Conservation (phyloP, 441 rosid genomes). For the Rhodomyrtus psidioides region DNA sequence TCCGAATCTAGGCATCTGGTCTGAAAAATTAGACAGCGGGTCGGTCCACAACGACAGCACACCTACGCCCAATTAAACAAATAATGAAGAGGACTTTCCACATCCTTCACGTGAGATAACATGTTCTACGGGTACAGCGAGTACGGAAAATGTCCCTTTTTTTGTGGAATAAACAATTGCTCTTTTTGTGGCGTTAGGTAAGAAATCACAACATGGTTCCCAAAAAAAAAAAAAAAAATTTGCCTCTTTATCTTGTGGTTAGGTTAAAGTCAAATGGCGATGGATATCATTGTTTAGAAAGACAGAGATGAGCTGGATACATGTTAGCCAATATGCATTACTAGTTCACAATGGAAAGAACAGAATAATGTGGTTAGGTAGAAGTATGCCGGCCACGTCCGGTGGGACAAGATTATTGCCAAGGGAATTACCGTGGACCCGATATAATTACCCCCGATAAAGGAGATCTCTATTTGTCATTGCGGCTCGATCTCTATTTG, state of each 20-base stretch:
- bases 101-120: not conserved
- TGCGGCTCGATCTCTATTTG: too few relatives aligned
- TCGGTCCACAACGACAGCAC: not conserved
- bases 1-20: not conserved
- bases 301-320: too few relatives aligned
- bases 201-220: not conserved
- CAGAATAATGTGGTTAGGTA: fast-evolving
- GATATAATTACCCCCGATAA: not conserved
- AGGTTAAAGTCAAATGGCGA: too few relatives aligned
- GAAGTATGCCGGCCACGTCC: fast-evolving
- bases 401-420: fast-evolving
- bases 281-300: too few relatives aligned
- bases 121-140: not conserved
- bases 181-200: not conserved
- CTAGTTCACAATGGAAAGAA: fast-evolving
- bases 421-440: not conserved
- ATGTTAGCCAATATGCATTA: not conserved
- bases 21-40: not conserved
- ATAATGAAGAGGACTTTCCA: not conserved
- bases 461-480: too few relatives aligned
- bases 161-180: not conserved
- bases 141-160: not conserved
- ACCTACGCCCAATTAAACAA: not conserved
- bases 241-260: too few relatives aligned
- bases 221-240: too few relatives aligned